Evolutionary conservation across 1,284 basidiomycete species (phyloP).

Genomic region (Coriolopsis trogii): DNA sequence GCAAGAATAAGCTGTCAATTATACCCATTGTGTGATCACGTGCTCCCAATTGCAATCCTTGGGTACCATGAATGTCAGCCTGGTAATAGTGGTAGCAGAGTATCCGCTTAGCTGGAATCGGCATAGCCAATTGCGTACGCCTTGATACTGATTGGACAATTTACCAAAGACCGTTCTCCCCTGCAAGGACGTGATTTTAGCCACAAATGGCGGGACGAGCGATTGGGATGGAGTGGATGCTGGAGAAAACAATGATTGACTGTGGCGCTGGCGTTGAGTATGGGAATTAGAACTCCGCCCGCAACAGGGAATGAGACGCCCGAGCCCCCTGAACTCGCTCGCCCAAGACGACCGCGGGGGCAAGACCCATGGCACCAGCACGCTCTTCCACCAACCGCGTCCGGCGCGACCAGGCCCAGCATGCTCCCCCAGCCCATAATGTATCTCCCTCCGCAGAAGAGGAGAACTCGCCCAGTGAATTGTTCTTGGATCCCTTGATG

Average conservation of each 20-base stretch:
- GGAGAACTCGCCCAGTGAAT: conserved; percentile 37
- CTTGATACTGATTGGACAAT: too few relatives aligned
- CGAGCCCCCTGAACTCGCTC: conserved; percentile 38
- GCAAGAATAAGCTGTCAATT: too few relatives aligned
- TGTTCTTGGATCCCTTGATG: conserved; percentile 81
- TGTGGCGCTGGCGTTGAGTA: conserved; percentile 10
- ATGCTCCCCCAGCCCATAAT: conserved; percentile 31
- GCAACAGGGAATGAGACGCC: conserved; percentile 11
- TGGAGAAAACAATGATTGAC: background rate
- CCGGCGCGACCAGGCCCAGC: conserved; percentile 38
- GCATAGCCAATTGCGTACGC: too few relatives aligned
- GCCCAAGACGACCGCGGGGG: conserved; percentile 43
- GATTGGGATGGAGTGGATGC: too few relatives aligned
- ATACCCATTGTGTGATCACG: too few relatives aligned
- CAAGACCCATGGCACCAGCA: conserved; percentile 80
- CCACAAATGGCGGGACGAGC: too few relatives aligned
- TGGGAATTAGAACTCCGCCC: conserved; percentile 31
- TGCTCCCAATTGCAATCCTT: too few relatives aligned
- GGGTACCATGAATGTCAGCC: too few relatives aligned
- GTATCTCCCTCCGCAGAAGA: conserved; percentile 21
- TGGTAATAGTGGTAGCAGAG: too few relatives aligned
- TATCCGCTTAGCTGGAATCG: too few relatives aligned
- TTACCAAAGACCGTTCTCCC: too few relatives aligned
- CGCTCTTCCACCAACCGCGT: conserved; percentile 51
- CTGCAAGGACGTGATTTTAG: too few relatives aligned